A percentile compares a stretch with the other conserved stretches of the same genome.
phyloP scores from a whole-genome alignment of 2,329 filamentous ascomycete species.

The Aspergillus latus region DNA sequence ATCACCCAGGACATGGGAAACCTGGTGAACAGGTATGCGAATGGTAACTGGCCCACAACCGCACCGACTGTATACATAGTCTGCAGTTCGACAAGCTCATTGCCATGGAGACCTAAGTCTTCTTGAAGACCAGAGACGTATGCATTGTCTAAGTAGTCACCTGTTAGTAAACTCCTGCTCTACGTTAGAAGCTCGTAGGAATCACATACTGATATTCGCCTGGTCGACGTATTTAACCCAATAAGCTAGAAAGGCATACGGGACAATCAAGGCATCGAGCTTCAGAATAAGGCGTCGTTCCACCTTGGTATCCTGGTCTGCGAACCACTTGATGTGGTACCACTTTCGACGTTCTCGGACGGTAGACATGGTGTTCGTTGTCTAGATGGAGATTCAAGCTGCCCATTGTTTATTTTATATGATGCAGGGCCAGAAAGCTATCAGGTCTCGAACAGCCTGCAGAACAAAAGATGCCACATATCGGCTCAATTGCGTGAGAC shows the following conservation, averaged over 20 bases:
- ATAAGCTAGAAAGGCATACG: constrained; percentile 57
- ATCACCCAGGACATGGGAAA: constrained; percentile 52
- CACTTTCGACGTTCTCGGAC: constrained; percentile 19
- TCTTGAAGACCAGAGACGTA: constrained; percentile 57
- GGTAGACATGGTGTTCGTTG: constrained; percentile 10
- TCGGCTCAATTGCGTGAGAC: constrained; percentile 7
- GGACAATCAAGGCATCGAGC: constrained; percentile 57
- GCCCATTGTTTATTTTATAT: neutral
- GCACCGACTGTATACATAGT: constrained; percentile 55
- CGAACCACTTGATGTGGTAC: constrained; percentile 47
- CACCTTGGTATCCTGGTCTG: constrained; percentile 50
- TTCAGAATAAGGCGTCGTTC: constrained; percentile 56
- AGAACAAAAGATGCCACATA: constrained; percentile 7
- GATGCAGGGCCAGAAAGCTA: neutral
- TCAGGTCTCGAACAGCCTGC: neutral
- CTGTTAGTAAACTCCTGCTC: neutral
- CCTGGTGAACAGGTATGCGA: constrained; percentile 52
- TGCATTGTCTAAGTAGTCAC: constrained; percentile 48
- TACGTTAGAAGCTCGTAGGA: neutral
- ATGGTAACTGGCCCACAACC: constrained; percentile 54
- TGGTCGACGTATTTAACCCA: constrained; percentile 60
- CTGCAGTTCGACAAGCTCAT: constrained; percentile 57
- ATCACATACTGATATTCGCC: constrained; percentile 51
- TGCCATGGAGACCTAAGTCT: constrained; percentile 52
- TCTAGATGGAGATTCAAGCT: neutral